Evolutionary conservation across 1,284 basidiomycete species (phyloP), one percentile per base, ranked within the genome.

Genomic region (Tilletia setariae): DNA sequence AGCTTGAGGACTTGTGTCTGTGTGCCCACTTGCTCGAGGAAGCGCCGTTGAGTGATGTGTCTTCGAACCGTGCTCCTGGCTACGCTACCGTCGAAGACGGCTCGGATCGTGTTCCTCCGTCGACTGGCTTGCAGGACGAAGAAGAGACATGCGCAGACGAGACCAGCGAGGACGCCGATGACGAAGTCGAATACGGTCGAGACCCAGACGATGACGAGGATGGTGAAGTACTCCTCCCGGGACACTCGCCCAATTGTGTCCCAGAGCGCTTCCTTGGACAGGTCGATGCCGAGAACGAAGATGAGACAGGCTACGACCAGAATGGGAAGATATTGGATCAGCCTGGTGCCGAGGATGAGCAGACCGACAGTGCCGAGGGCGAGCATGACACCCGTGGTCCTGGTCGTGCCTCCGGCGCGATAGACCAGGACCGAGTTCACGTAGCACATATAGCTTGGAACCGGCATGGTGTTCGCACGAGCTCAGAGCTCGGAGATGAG

Each of bases 91-190:
- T 80, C 77, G 63, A 82, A 74, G 49, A 79, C 74, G 19, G 80
- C 73, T 7, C 79, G 73, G 4, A 82, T 76, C 30, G 74, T 78
- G 69, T 76, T 78, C 30, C 59, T 9, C 2, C 79, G 53, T 2
- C 94, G 87, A 69, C 98, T 94, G 68, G 93, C 95, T 79, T 96
- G 93, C 1, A 98, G 87, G 25, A 98, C 96, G 79, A 98, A 98
- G 85, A 97, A 97, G 83, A 96, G 88, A 80, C 91, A 96, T 72
- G 92, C 93, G 67, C 93, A 88, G 68, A 95, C 85, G 78, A 97
- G 92, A 13, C 95, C 96, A 76, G 94, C 92, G 0, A 96, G 84
- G 0, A 98, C 91, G 1, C 95, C 95, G 71, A 91, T 89, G 32
- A 98, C 94, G 81, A 98, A 98, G 85, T 82, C 82, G 65, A 75